Conservation (phyloP, 148 eudicot species). For the Fagopyrum tataricum region DNA sequence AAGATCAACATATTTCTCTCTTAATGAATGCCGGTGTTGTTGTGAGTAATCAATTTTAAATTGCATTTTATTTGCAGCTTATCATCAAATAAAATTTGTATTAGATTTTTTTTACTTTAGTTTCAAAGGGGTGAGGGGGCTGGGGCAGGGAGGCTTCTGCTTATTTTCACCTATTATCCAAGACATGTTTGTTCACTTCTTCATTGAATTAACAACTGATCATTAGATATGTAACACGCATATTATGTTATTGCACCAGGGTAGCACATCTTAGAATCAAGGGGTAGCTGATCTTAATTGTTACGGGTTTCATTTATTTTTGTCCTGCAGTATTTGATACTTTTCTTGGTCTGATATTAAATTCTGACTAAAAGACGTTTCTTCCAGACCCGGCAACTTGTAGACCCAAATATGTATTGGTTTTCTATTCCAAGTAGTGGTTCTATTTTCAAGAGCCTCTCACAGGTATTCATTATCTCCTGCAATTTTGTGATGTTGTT, state of each 20-base stretch:
- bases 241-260: not conserved
- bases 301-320: not conserved
- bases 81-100: not conserved
- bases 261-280: not conserved
- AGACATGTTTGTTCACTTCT: not conserved
- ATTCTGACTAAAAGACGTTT: not conserved
- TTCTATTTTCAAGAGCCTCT: slow-evolving; percentile 76
- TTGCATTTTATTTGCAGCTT: not conserved
- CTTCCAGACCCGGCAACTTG: slow-evolving; percentile 81
- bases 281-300: not conserved
- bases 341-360: not conserved
- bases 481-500: not conserved
- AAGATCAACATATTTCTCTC: slow-evolving; percentile 76
- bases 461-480: slow-evolving; percentile 51
- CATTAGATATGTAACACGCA: not conserved
- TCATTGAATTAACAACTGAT: not conserved
- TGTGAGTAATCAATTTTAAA: slow-evolving; percentile 34
- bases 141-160: not conserved
- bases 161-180: not conserved
- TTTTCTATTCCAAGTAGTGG: slow-evolving; percentile 88
- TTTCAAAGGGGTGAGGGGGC: too few relatives aligned
- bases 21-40: slow-evolving; percentile 83
- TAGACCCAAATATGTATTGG: slow-evolving; percentile 90
- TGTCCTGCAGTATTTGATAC: slow-evolving; percentile 2
- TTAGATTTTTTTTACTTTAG: not conserved